phyloP scores from a whole-genome alignment of 2,329 filamentous ascomycete species.

The Tolypocladium cylindrosporum region DNA sequence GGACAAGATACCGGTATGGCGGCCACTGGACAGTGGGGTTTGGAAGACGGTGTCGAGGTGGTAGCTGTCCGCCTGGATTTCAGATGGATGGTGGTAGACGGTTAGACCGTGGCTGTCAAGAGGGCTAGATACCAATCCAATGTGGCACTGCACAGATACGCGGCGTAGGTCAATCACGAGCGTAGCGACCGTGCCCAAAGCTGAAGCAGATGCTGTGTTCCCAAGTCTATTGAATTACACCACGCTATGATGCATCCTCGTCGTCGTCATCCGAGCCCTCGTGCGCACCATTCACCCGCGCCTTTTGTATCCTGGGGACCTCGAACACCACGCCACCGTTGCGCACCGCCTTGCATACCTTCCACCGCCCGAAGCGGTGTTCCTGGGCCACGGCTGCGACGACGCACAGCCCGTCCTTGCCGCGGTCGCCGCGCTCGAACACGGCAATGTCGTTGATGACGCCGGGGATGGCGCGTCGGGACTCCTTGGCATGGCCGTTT shows the following conservation, averaged over 20 bases:
- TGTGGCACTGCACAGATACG: neutral
- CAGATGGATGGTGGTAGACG: neutral
- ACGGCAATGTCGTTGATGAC: conserved; percentile 83
- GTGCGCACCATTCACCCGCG: conserved; percentile 5
- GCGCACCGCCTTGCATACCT: conserved; percentile 49
- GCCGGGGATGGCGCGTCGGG: conserved; percentile 44
- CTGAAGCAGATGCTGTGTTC: neutral
- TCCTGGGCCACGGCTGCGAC: conserved; percentile 82
- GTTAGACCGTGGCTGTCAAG: neutral
- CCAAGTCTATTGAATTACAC: conserved; percentile 2
- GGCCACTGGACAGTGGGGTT: neutral
- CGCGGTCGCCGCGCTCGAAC: conserved; percentile 73
- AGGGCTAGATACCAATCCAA: neutral
- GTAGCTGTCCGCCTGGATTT: neutral
- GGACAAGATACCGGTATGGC: neutral
- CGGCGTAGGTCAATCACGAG: neutral
- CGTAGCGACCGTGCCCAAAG: neutral
- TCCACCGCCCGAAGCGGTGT: conserved; percentile 78
- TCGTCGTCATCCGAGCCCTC: conserved; percentile 10
- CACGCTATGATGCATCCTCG: conserved; percentile 10
- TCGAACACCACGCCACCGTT: conserved; percentile 89
- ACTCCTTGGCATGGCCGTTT: conserved; percentile 7
- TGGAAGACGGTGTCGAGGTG: neutral
- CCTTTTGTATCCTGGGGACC: conserved; percentile 43
- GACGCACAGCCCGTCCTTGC: conserved; percentile 68